Conservation (phyloP, 345 rosid genomes). For the Hibiscus mutabilis region DNA sequence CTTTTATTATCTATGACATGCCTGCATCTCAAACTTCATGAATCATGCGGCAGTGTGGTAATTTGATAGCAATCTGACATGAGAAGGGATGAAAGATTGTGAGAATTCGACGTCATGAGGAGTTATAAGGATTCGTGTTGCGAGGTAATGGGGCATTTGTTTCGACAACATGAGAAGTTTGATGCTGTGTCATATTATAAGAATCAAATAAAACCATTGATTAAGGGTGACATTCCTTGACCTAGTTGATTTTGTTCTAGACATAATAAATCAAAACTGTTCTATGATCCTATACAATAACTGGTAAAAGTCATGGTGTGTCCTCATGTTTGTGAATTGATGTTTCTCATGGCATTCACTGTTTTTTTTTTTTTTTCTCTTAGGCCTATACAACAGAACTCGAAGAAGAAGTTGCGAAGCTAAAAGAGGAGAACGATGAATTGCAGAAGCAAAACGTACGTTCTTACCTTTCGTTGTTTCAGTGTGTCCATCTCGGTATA, state of each 20-base stretch:
- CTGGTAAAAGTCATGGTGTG: not conserved
- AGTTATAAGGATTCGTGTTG: conserved; percentile 29
- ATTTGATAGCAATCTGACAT: conserved; percentile 31
- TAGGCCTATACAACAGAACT: conserved; percentile 92
- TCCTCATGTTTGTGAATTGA: not conserved
- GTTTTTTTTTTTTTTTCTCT: conserved; percentile 1
- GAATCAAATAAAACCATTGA: not conserved
- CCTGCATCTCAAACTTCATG: conserved; percentile 21
- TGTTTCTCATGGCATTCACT: conserved; percentile 1
- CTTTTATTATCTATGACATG: conserved; percentile 29
- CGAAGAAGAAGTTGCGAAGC: conserved; percentile 85
- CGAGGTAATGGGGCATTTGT: conserved; percentile 25
- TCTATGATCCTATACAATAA: not conserved
- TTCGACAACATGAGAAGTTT: conserved; percentile 11
- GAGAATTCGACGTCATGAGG: conserved; percentile 32
- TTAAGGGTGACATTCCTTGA: not conserved
- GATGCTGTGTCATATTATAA: conserved; percentile 9
- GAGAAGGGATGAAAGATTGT: conserved; percentile 25
- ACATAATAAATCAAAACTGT: not conserved
- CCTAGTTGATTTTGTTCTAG: conserved; percentile 3
- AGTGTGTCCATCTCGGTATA: not conserved
- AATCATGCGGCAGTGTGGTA: conserved; percentile 27
- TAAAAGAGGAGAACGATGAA: conserved; percentile 75
- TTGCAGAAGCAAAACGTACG: conserved; percentile 68
- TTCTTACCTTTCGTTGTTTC: not conserved